Base-by-base conservation (phyloP, 179 eudicot species). In the Beta lomatogona region DNA sequence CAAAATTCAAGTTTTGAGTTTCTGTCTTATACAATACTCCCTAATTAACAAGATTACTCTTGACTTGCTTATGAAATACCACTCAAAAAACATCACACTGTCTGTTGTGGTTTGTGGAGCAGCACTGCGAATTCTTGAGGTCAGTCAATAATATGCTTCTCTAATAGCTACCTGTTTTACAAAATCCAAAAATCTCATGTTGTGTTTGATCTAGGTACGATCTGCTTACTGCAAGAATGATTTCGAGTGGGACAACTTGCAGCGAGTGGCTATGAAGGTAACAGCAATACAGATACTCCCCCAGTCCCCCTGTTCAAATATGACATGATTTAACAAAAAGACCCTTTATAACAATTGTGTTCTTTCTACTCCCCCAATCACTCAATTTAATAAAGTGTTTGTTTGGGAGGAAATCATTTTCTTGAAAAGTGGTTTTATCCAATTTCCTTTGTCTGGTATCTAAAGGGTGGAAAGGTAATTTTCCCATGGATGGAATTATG, bases 121-220 rank as follows among this genome's bases (percentile, higher is more conserved):
- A 95, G 99, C 99, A 22, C 81, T 95, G 79, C 91, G 99, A 65
- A 93, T 95, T 81, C 82, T 95, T 21, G 95, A 95, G 95, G 98
- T 93, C 19, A 86, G 91, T 85, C 50, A 36, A 19, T 60, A 25
- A 21, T 21, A 46, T 72, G 63, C 63, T 66, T 57, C 79, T 45
- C 41, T 19, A 21, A 71, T 73, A 65, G 41, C 57, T 21, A 21
- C 48, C n/a, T 19, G 10, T 44, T 9, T 41, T 55, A 13, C 14
- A 46, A 57, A 86, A 53, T 50, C 52, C 15, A 53, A 59, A 71
- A 54, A 71, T 78, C 76, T 69, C 19, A 67, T 53, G 41, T 9
- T 45, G 46, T 22, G 64, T 19, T 50, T 53, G 19, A 28, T 82
- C 44, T 89, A 94, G 95, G 97, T 94, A 67, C 92, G 98, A 80